phyloP scores from a whole-genome alignment of 2,329 filamentous ascomycete genomes.

The Hypoxylon sp. region DNA sequence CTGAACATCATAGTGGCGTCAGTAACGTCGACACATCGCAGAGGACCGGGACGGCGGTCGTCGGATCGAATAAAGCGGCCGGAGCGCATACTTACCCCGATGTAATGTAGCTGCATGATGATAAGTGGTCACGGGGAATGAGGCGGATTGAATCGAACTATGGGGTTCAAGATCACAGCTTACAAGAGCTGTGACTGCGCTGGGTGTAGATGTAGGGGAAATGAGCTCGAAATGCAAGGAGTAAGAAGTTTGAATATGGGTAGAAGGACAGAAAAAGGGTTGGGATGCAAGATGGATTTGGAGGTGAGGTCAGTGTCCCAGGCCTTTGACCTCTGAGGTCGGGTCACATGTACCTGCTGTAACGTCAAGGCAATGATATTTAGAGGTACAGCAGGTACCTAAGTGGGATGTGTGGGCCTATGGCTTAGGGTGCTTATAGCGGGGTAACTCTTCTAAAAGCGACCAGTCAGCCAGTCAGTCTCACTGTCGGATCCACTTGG shows the following conservation, averaged over 20 bases:
- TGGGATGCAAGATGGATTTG: constrained; percentile 17
- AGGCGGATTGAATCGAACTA: constrained; percentile 5
- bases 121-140: constrained; percentile 8
- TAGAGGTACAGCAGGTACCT: background rate
- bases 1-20: constrained; percentile 57
- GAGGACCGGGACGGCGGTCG: background rate
- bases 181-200: constrained; percentile 8
- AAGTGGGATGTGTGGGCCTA: constrained; percentile 7
- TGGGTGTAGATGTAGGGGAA: constrained; percentile 14
- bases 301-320: constrained; percentile 36
- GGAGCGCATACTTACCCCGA: constrained; percentile 73
- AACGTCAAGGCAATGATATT: background rate
- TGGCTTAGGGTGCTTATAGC: constrained; percentile 6
- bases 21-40: constrained; percentile 15
- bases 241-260: constrained; percentile 12
- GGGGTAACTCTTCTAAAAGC: background rate
- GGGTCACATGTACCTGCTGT: constrained; percentile 33
- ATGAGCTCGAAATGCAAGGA: constrained; percentile 22
- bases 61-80: constrained; percentile 40
- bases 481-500: background rate
- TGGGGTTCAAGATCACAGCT: background rate
- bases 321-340: constrained; percentile 27
- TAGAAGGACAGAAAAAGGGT: background rate
- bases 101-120: constrained; percentile 88
- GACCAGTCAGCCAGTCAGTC: background rate